Evolutionary conservation across 2,329 filamentous ascomycete genomes (phyloP).

Genomic region (Biscogniauxia mediterranea): DNA sequence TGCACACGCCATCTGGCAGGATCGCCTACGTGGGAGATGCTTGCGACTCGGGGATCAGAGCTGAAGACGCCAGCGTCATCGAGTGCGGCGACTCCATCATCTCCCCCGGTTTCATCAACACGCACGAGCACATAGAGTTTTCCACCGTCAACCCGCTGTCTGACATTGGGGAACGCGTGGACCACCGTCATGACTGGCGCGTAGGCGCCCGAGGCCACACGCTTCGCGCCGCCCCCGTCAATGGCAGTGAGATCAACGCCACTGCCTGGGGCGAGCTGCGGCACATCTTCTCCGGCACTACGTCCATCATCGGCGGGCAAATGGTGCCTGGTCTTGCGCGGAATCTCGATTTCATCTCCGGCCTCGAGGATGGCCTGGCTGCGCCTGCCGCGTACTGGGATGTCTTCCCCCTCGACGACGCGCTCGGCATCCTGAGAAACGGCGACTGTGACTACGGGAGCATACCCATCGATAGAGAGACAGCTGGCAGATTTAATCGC

Average conservation of each 20-base stretch:
- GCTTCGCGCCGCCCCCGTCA: slow-evolving; percentile 18
- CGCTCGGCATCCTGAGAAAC: slow-evolving; percentile 19
- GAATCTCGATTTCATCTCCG: slow-evolving; percentile 29
- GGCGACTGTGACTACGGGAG: slow-evolving; percentile 31
- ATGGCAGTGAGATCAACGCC: slow-evolving; percentile 22
- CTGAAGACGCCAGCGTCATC: slow-evolving; percentile 18
- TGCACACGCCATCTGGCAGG: slow-evolving; percentile 23
- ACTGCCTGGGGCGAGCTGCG: slow-evolving; percentile 30
- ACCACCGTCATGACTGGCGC: slow-evolving; percentile 33
- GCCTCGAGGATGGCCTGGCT: slow-evolving; percentile 21
- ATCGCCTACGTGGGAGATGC: slow-evolving; percentile 19
- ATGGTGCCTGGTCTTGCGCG: slow-evolving; percentile 28
- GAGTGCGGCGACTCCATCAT: slow-evolving; percentile 27
- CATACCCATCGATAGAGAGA: slow-evolving; percentile 13
- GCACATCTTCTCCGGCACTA: slow-evolving; percentile 32
- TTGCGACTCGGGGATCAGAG: slow-evolving; percentile 6
- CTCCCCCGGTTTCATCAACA: slow-evolving; percentile 32
- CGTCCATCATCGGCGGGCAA: slow-evolving; percentile 27
- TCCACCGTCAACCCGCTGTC: slow-evolving; percentile 25
- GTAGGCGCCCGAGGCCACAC: slow-evolving; percentile 22
- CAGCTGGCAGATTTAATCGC: slow-evolving; percentile 14
- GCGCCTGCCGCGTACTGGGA: slow-evolving; percentile 20
- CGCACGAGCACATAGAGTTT: slow-evolving; percentile 31
- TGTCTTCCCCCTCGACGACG: slow-evolving; percentile 29
- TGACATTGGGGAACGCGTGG: slow-evolving; percentile 21